Base-by-base conservation (phyloP, 192 early-diverging fungal species). In the Rhizophlyctis rosea region DNA sequence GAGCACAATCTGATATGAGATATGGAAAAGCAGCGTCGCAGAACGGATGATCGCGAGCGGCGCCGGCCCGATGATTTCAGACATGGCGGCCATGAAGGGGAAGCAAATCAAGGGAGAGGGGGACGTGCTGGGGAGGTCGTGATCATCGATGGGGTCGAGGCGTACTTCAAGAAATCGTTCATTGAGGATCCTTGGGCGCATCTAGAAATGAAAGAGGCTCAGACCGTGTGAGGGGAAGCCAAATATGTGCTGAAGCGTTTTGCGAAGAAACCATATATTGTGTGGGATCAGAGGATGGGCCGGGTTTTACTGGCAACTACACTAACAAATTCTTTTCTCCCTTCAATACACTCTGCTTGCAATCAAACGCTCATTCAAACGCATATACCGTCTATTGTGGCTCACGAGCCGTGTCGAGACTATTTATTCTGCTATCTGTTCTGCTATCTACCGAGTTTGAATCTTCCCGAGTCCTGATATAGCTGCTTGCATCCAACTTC, bases 401-500 rank as follows among this genome's bases (percentile, higher is more conserved):
- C n/a, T n/a, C n/a, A n/a, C n/a, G n/a, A n/a, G n/a, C n/a, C n/a
- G n/a, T n/a, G n/a, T n/a, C n/a, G n/a, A n/a, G n/a, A n/a, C n/a
- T n/a, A n/a, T n/a, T n/a, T n/a, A n/a, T n/a, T n/a, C n/a, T n/a
- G n/a, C n/a, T n/a, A n/a, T n/a, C n/a, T n/a, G n/a, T n/a, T n/a
- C n/a, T n/a, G n/a, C n/a, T n/a, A n/a, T n/a, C n/a, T n/a, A n/a
- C n/a, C n/a, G n/a, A n/a, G n/a, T n/a, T n/a, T n/a, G n/a, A n/a
- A n/a, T 57, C 56, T 34, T 29, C 24, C 51, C 24, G 7, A 7
- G 7, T 53, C 54, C 78, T 65, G 21, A 82, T 79, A 39, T 79
- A 82, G 25, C 18, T 33, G 24, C 65, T 36, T 4, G 69, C 63
- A 25, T 69, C 62, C 33, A 61, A 50, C 50, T 82, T 78, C 32